A percentile compares a stretch with the other conserved stretches of the same genome.
These are phyloP conservation scores for Rosa persica DNA, from an alignment of 306 rosid species.

Conservation along the genomic window DNA sequence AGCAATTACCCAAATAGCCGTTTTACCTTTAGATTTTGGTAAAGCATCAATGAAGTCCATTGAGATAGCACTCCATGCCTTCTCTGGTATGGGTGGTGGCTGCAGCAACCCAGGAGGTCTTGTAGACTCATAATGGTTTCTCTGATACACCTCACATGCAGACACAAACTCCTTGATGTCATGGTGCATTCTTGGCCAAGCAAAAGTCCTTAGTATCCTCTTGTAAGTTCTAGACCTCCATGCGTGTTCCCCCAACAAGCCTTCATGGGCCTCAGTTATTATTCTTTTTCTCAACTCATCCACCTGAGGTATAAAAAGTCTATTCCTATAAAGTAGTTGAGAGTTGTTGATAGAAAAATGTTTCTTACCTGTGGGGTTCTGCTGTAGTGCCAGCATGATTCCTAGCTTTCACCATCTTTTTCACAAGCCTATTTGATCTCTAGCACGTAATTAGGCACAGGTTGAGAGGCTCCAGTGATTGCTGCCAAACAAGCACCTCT, in stretches of 20 bases:
- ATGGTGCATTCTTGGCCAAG: background rate
- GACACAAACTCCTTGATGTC: background rate
- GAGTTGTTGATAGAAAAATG: background rate
- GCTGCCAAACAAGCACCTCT: background rate
- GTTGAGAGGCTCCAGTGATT: background rate
- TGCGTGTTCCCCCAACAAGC: background rate
- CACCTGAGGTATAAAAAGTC: background rate
- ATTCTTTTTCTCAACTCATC: background rate
- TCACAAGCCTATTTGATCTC: background rate
- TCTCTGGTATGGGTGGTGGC: background rate
- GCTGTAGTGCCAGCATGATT: no score
- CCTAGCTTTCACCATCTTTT: background rate
- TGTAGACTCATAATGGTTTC: background rate
- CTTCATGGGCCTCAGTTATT: background rate
- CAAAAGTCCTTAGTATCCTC: background rate
- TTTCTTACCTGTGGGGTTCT: no score
- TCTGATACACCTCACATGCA: background rate
- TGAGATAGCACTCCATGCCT: background rate
- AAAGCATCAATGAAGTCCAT: background rate
- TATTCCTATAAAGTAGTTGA: background rate
- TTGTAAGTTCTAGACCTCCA: background rate
- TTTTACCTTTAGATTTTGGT: background rate
- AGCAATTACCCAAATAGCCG: background rate
- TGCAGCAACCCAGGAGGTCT: background rate
- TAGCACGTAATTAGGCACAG: background rate